Conservation (phyloP, 2,329 filamentous ascomycete genomes). For the Mycocentrospora acerina region DNA sequence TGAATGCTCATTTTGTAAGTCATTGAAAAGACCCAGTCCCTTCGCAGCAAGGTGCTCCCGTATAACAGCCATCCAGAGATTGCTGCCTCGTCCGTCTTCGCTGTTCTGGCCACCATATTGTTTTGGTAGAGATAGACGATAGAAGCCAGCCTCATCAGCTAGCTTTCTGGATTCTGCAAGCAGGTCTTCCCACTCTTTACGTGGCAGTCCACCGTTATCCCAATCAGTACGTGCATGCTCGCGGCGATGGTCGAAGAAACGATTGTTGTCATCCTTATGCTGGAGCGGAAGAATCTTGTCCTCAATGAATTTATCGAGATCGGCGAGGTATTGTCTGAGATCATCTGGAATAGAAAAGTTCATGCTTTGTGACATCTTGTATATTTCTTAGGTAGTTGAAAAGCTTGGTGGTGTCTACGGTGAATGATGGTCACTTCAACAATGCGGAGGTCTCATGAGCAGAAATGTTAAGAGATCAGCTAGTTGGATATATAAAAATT, state of each 20-base stretch:
- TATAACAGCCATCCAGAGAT: slow-evolving; percentile 65
- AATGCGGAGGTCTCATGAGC: slow-evolving; percentile 1
- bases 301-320: slow-evolving; percentile 61
- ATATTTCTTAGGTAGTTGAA: not conserved
- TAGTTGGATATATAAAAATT: slow-evolving; percentile 7
- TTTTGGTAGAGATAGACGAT: slow-evolving; percentile 58
- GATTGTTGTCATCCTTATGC: slow-evolving; percentile 58
- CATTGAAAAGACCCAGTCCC: slow-evolving; percentile 62
- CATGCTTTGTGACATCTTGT: slow-evolving; percentile 7
- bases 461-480: no score
- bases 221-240: slow-evolving; percentile 64
- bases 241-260: slow-evolving; percentile 67
- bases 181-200: slow-evolving; percentile 60
- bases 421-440: slow-evolving; percentile 3
- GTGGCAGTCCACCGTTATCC: slow-evolving; percentile 59
- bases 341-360: slow-evolving; percentile 56
- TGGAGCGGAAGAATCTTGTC: slow-evolving; percentile 57
- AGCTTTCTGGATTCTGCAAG: slow-evolving; percentile 51
- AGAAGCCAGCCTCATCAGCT: slow-evolving; percentile 63
- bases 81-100: slow-evolving; percentile 47
- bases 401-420: no score
- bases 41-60: slow-evolving; percentile 61
- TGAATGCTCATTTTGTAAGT: slow-evolving; percentile 64
- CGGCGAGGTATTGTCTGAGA: slow-evolving; percentile 50
- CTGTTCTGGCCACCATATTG: slow-evolving; percentile 57